Evolutionary conservation across 148 eudicot genomes (phyloP).

Genomic region (Nyssa sinensis): DNA sequence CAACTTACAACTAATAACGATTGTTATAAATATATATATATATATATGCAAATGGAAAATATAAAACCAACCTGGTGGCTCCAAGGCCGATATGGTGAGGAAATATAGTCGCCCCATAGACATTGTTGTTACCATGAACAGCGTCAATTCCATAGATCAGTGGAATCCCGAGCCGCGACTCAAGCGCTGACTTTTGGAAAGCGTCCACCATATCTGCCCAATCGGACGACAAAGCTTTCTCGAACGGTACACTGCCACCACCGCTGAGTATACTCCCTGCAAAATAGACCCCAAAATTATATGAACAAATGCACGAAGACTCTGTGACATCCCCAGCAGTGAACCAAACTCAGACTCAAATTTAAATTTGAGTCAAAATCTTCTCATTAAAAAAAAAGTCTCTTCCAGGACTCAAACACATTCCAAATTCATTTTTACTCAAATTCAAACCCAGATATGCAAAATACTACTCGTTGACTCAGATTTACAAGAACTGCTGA

Average conservation of each 20-base stretch:
- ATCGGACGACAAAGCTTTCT: slow-evolving; percentile 52
- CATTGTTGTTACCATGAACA: slow-evolving; percentile 77
- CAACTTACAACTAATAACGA: not conserved
- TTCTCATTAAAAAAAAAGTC: too few species aligned
- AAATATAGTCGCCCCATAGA: slow-evolving; percentile 71
- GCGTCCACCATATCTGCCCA: slow-evolving; percentile 73
- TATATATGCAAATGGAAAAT: not conserved
- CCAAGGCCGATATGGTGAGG: slow-evolving; percentile 85
- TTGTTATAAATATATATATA: not conserved
- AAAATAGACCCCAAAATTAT: slow-evolving; percentile 6
- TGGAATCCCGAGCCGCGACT: slow-evolving; percentile 75
- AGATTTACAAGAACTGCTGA: too few species aligned
- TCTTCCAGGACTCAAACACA: too few species aligned
- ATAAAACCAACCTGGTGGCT: slow-evolving; percentile 54
- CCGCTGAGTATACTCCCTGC: slow-evolving; percentile 41
- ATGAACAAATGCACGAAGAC: too few species aligned
- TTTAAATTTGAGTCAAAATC: too few species aligned
- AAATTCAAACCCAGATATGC: too few species aligned
- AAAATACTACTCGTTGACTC: too few species aligned
- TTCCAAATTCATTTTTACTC: too few species aligned
- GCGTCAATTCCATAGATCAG: slow-evolving; percentile 75
- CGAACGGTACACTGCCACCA: slow-evolving; percentile 31
- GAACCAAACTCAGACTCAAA: too few species aligned
- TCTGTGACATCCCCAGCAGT: too few species aligned
- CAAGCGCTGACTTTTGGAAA: slow-evolving; percentile 58